Conservation (phyloP, 768 basidiomycete species). For the Phaeotremella skinneri region DNA sequence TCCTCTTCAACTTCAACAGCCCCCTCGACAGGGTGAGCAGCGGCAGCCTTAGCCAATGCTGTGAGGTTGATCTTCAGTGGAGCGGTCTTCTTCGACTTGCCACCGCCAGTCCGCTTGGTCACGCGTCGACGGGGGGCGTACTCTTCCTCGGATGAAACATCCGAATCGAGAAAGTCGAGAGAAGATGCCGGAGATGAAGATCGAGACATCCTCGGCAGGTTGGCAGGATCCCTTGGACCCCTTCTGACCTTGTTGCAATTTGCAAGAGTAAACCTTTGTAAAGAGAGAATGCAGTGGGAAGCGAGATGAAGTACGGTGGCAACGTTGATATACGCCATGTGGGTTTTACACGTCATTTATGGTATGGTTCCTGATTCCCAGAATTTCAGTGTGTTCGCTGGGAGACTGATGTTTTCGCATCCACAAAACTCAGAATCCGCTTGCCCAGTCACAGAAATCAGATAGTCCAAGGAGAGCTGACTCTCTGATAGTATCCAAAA, state of each 20-base stretch:
- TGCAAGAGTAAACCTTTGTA: too few species aligned
- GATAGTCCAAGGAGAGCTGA: background rate
- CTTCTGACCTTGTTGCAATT: too few species aligned
- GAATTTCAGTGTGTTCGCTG: too few species aligned
- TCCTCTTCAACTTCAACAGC: constrained; percentile 37
- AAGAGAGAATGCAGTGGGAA: too few species aligned
- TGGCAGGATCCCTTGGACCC: background rate
- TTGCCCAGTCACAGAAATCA: too few species aligned
- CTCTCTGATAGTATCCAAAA: background rate
- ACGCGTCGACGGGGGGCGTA: constrained; percentile 20
- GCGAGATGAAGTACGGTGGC: too few species aligned
- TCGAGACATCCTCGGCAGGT: constrained; percentile 33
- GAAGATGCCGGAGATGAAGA: constrained; percentile 42
- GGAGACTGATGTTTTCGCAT: too few species aligned
- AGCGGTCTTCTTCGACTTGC: constrained; percentile 15
- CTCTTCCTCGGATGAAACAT: constrained; percentile 36
- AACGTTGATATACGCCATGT: too few species aligned
- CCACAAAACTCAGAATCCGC: too few species aligned
- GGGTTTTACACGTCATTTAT: too few species aligned
- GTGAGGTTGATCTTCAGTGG: constrained; percentile 40
- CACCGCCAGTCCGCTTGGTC: constrained; percentile 5
- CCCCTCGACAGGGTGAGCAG: constrained; percentile 35
- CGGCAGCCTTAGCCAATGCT: constrained; percentile 29
- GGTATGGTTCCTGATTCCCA: too few species aligned
- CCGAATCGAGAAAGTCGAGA: constrained; percentile 43